Percentiles rank a stretch among this genome's conserved stretches.
These are phyloP conservation scores for Taphrina confusa DNA, from an alignment of 1,139 yeast genomes.

Conservation along the genomic window DNA sequence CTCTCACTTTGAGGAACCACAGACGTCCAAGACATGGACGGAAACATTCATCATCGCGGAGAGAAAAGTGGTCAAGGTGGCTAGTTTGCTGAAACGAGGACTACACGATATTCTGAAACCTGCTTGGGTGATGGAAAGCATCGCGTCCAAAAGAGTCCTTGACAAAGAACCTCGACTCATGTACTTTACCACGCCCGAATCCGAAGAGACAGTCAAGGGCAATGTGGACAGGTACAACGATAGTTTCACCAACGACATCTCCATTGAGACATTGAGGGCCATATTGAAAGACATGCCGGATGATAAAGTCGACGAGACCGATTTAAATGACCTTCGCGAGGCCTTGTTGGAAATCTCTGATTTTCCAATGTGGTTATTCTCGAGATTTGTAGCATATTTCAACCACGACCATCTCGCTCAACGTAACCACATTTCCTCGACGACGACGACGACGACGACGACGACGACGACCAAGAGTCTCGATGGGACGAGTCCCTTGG, in stretches of 20 bases:
- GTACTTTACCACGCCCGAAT: constrained; percentile 46
- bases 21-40: neutral
- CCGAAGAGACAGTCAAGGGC: constrained; percentile 41
- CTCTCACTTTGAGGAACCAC: neutral
- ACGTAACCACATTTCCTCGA: neutral
- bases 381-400: constrained; percentile 5
- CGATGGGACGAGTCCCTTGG: neutral
- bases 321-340: neutral
- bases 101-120: constrained; percentile 63
- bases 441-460: neutral
- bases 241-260: constrained; percentile 41
- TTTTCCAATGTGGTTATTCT: constrained; percentile 14
- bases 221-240: constrained; percentile 46
- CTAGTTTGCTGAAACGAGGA: constrained; percentile 52
- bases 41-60: constrained; percentile 54
- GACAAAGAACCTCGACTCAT: constrained; percentile 65
- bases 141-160: constrained; percentile 51
- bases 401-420: neutral
- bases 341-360: neutral
- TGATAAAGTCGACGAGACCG: neutral
- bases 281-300: constrained; percentile 30
- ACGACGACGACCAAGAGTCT: neutral
- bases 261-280: constrained; percentile 37
- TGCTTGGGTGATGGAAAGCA: constrained; percentile 70
- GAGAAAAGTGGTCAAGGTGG: constrained; percentile 53